Conservation (phyloP, 1,284 basidiomycete genomes). For the Anthracocystis walkeri region DNA sequence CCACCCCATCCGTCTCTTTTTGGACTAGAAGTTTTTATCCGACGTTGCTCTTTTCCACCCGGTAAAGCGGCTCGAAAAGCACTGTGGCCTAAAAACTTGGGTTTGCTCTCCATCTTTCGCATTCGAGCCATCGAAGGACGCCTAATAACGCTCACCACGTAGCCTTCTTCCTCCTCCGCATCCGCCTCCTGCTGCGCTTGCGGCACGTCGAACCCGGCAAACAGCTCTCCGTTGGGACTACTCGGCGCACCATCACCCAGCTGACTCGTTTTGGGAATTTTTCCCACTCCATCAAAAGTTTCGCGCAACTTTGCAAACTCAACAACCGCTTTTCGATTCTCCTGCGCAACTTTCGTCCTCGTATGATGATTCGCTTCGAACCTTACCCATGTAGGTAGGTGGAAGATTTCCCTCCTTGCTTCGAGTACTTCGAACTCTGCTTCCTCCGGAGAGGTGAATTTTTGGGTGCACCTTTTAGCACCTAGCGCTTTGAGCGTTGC, state of each 20-base stretch:
- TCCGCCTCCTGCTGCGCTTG: background rate
- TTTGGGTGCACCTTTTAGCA: slow-evolving; percentile 26
- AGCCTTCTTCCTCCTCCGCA: background rate
- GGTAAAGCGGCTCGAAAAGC: no score
- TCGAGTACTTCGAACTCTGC: slow-evolving; percentile 21
- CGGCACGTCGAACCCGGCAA: slow-evolving; percentile 29
- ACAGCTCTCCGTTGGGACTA: slow-evolving; percentile 41
- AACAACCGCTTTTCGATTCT: slow-evolving; percentile 14
- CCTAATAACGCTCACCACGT: slow-evolving; percentile 13
- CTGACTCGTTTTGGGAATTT: slow-evolving; percentile 17
- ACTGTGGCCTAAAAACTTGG: no score
- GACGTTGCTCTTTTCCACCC: slow-evolving; percentile 4
- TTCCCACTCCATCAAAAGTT: no score
- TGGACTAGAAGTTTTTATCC: slow-evolving; percentile 18
- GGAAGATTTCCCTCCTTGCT: slow-evolving; percentile 21
- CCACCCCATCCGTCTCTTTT: slow-evolving; percentile 47
- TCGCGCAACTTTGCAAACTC: slow-evolving; percentile 6
- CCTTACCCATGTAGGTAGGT: slow-evolving; percentile 29
- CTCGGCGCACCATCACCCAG: slow-evolving; percentile 22
- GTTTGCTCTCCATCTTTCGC: slow-evolving; percentile 11
- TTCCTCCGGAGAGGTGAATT: background rate
- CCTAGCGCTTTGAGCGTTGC: slow-evolving; percentile 42
- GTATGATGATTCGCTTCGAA: slow-evolving; percentile 39
- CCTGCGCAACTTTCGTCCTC: background rate
- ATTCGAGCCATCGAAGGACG: slow-evolving; percentile 23